Base-by-base conservation (phyloP, 1,284 basidiomycete genomes). In the Psilocybe mexicana region DNA sequence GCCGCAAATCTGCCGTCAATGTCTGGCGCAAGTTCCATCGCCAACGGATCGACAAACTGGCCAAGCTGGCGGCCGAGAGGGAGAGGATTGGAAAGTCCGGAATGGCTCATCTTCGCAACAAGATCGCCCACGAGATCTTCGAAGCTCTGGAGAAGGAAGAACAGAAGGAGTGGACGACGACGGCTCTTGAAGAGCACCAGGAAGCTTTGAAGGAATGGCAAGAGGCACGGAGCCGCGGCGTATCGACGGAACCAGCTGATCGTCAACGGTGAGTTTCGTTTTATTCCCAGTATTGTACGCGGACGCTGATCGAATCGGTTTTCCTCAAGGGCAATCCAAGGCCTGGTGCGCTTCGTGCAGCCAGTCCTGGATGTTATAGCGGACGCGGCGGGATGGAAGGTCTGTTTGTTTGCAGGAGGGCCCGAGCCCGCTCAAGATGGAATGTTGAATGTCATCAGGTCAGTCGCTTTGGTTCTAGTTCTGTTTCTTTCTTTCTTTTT, bases 251-350 rank as follows among this genome's bases (percentile, higher is more conserved):
- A 1, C 52, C 59, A 23, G 55, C 49, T 25, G 54, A 57, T 45
- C 40, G 55, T 5, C 59, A 61, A 51, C 35, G 51, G 59, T 61
- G 35, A 12, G 35, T 53, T 35, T n/a, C n/a, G n/a, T n/a, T n/a
- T n/a, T n/a, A n/a, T n/a, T n/a, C n/a, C n/a, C n/a, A n/a, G n/a
- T n/a, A n/a, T n/a, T n/a, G n/a, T n/a, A n/a, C n/a, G n/a, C n/a
- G n/a, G n/a, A n/a, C n/a, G n/a, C n/a, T n/a, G n/a, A n/a, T n/a
- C n/a, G n/a, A n/a, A n/a, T n/a, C n/a, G n/a, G n/a, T n/a, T n/a
- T n/a, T n/a, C n/a, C n/a, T n/a, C n/a, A n/a, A n/a, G n/a, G n/a
- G n/a, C n/a, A n/a, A n/a, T n/a, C n/a, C n/a, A n/a, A n/a, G n/a
- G n/a, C n/a, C n/a, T n/a, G n/a, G n/a, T n/a, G n/a, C n/a, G n/a